Base-by-base conservation (phyloP, 164 flowering plant genomes). In the Cinnamomum micranthum region DNA sequence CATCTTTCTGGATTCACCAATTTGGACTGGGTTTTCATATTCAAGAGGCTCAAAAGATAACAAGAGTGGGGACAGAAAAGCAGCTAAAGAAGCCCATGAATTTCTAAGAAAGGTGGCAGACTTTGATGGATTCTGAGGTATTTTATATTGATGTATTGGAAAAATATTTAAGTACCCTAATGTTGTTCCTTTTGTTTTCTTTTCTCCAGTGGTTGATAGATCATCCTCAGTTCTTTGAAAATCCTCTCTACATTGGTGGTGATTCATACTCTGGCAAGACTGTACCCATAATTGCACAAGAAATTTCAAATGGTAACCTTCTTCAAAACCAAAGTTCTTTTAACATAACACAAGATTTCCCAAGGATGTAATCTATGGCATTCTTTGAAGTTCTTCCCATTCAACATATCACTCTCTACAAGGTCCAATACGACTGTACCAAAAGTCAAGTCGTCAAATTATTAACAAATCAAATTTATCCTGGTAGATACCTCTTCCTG, bases 181-280 rank as follows among this genome's bases (percentile, higher is more conserved):
- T 2, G 5, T 31, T 31, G 35, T 31, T 31, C 35, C 13, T 23
- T 27, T 25, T 28, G n/a, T 4, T 67, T 33, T 27, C 7, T 41
- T 23, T 71, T 2, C 4, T 69, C 75, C 76, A 83, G 85, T 83
- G 85, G 85, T 41, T 83, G 33, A n/a, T 50, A 2, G 51, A 62
- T 31, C 74, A 80, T 22, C 80, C 81, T 0, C 70, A 81, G 11
- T 82, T 77, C 70, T 66, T 76, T 11, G 68, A 65, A 12, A 79
- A 84, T 55, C 82, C 82, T 13, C 19, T 84, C 47, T 84, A 80
- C 71, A 4, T 84, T 14, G 80, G 73, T 6, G 84, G 84, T 28
- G 85, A 82, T 71, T 84, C 87, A 0, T 84, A 81, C 55, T 52
- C 80, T 14, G 87, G 87, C 67, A 62, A 75, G 0, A 73, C n/a